Evolutionary conservation across 768 basidiomycete genomes (phyloP), one percentile per base, ranked within the genome.

Genomic region (Collybia nuda): DNA sequence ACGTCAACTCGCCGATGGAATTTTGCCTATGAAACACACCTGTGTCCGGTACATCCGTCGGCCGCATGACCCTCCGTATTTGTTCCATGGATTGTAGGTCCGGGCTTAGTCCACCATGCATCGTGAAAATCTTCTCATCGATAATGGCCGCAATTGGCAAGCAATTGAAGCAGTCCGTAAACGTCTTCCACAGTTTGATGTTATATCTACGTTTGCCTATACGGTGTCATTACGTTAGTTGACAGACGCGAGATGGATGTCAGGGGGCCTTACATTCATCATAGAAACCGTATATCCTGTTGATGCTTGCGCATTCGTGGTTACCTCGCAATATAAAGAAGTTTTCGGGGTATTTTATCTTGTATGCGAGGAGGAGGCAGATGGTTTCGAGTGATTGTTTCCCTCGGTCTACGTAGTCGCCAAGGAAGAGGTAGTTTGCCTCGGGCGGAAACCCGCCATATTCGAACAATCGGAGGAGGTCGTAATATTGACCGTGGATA

Each of bases 301-400:
- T 99, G 77, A 99, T 98, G 70, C 92, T 93, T 57, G 96, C 96
- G 67, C 96, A 97, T 74, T 99, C 96, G 72, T 99, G 96, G 75
- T 99, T 99, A 61, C 96, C 96, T 62, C 96, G 80, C 55, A 99
- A 82, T 69, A 99, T 95, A 78, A 99, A 99, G 78, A 99, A 99
- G 80, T 99, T 99, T 84, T 99, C 96, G 46, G 96, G 96, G 79
- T 98, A 99, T 81, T 98, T 99, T 81, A 96, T 96, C 83, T 99
- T 99, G 89, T 99, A 99, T 40, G 96, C 95, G 59, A 99, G 85
- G 52, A 99, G 81, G 40, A 99, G 85, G 68, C 96, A 98, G 68
- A 99, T 99, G n/a, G 96, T 99, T 76, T 99, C 96, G 63, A 99
- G 82, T 41, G 90, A 93, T 71, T 99, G 96, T 73, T 99, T 99